Percentiles rank a stretch among this genome's conserved stretches.
These are phyloP conservation scores for Hypoxylon cercidicola DNA, from an alignment of 495 filamentous ascomycete species.

Conservation along the genomic window DNA sequence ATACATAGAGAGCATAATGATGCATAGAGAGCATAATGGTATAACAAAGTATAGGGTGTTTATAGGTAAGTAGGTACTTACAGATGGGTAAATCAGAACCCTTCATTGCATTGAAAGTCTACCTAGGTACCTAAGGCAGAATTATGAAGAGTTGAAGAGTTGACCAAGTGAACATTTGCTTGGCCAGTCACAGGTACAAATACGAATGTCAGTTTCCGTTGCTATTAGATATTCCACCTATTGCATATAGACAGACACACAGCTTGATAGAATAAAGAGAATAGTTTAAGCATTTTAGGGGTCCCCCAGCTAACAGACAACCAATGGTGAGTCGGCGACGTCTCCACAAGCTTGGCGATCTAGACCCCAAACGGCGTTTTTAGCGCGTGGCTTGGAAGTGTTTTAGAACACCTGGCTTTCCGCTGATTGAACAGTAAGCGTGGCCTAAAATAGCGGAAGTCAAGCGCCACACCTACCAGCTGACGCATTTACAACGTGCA, in stretches of 20 bases:
- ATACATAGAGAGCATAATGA: neutral
- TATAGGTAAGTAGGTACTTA: too few species aligned
- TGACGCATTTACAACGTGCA: neutral
- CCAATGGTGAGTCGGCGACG: slow-evolving; percentile 23
- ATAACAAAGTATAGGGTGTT: neutral
- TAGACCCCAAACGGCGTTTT: slow-evolving; percentile 6
- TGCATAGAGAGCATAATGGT: neutral
- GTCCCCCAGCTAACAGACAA: slow-evolving; percentile 1
- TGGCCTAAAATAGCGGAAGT: slow-evolving; percentile 12
- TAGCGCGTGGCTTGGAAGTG: slow-evolving; percentile 31
- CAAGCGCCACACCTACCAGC: slow-evolving; percentile 25
- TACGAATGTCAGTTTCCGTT: too few species aligned
- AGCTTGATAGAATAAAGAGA: neutral
- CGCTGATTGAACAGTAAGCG: slow-evolving; percentile 5
- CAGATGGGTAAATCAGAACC: too few species aligned
- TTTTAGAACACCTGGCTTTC: slow-evolving; percentile 42
- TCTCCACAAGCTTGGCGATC: slow-evolving; percentile 25
- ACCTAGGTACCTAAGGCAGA: too few species aligned
- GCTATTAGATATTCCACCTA: neutral
- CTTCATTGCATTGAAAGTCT: too few species aligned
- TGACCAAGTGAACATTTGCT: neutral
- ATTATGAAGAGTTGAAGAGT: too few species aligned
- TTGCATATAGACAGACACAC: neutral
- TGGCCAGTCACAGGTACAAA: neutral
- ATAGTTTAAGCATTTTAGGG: slow-evolving; percentile 11